Percentiles rank a stretch among this genome's conserved stretches.
Conservation (phyloP, 1,284 basidiomycete species). For the Fomitopsis palustris region DNA sequence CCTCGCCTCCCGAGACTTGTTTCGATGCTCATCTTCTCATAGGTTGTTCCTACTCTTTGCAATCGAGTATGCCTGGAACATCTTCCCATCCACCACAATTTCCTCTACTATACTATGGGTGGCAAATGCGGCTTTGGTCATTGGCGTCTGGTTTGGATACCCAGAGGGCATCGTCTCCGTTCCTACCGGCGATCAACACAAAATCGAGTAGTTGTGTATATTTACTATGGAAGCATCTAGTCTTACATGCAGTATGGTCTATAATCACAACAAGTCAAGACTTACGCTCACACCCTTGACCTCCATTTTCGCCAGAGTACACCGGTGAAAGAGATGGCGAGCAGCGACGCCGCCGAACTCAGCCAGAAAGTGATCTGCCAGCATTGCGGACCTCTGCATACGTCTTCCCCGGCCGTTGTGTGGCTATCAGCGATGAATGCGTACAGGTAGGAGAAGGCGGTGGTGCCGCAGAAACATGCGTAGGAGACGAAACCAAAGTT, state of each 20-base stretch:
- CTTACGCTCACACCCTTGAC: constrained; percentile 40
- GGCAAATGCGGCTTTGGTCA: constrained; percentile 56
- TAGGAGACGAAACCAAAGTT: constrained; percentile 75
- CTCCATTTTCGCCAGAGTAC: constrained; percentile 63
- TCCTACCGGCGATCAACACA: not conserved
- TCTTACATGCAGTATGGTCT: not conserved
- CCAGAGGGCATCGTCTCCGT: constrained; percentile 29
- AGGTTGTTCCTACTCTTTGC: constrained; percentile 61
- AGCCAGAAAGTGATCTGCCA: constrained; percentile 66
- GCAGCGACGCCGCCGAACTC: constrained; percentile 36
- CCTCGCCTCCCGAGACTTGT: constrained; percentile 9
- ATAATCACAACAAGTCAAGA: not conserved
- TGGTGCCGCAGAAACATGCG: constrained; percentile 69
- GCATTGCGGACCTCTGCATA: constrained; percentile 58
- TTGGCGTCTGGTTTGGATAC: constrained; percentile 63
- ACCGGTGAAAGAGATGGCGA: constrained; percentile 41
- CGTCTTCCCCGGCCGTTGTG: constrained; percentile 32
- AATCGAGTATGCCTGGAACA: constrained; percentile 88
- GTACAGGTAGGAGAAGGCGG: constrained; percentile 72
- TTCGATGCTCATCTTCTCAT: constrained; percentile 5
- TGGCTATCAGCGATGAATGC: constrained; percentile 59
- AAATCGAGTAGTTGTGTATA: not conserved
- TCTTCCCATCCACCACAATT: constrained; percentile 74
- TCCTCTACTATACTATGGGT: constrained; percentile 66
- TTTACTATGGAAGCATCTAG: not conserved